Evolutionary conservation across 805 yeast species (phyloP).

Genomic region (Pichia californica): DNA sequence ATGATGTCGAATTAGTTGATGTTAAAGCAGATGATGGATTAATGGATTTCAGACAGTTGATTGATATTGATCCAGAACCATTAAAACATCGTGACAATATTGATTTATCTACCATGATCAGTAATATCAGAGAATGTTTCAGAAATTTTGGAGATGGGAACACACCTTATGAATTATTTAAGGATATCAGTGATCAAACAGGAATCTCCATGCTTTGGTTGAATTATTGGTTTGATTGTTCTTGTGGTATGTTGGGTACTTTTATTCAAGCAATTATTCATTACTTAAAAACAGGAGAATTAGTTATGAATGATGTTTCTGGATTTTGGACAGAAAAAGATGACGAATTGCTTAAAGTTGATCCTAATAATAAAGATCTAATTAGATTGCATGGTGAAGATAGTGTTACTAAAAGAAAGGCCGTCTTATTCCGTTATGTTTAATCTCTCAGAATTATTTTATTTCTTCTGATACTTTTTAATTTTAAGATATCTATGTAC

Average conservation of each 20-base stretch:
- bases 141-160: constrained; percentile 22
- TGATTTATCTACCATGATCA: constrained; percentile 17
- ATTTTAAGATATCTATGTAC: too few species aligned
- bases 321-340: constrained; percentile 31
- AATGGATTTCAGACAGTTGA: constrained; percentile 15
- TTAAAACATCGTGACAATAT: constrained; percentile 21
- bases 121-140: constrained; percentile 22
- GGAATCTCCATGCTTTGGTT: constrained; percentile 28
- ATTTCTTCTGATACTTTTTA: too few species aligned
- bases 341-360: constrained; percentile 24
- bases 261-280: constrained; percentile 26
- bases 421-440: constrained; percentile 20
- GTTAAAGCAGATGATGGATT: constrained; percentile 14
- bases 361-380: constrained; percentile 19
- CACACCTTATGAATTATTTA: constrained; percentile 25
- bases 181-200: constrained; percentile 24
- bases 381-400: constrained; percentile 26
- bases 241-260: constrained; percentile 28
- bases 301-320: constrained; percentile 21
- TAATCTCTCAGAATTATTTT: background rate
- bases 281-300: constrained; percentile 25
- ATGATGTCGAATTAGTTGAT: constrained; percentile 9
- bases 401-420: constrained; percentile 27
- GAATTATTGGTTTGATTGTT: constrained; percentile 30
- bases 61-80: constrained; percentile 27